A percentile compares a stretch with the other conserved stretches of the same genome.
Conservation (phyloP, 352 stramenopile genomes). For the Globisporangium lucens region DNA sequence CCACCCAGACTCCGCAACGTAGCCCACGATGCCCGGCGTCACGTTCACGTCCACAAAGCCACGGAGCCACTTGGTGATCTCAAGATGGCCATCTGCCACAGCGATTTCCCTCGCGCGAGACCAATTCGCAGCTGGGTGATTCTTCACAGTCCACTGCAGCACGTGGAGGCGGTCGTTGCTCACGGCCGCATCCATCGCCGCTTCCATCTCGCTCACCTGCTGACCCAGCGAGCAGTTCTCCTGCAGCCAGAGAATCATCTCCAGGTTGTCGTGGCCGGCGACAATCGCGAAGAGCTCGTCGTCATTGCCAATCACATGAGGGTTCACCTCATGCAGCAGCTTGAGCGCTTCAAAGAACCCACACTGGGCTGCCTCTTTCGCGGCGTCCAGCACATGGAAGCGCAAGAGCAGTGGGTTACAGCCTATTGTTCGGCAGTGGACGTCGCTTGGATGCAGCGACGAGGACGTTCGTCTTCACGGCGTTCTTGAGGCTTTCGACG, state of each 20-base stretch:
- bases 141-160: background rate
- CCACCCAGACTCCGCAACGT: background rate
- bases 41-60: background rate
- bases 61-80: background rate
- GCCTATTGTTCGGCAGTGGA: background rate
- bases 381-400: background rate
- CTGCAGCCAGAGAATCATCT: background rate
- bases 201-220: background rate
- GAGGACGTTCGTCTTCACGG: background rate
- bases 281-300: background rate
- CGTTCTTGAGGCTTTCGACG: background rate
- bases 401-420: background rate
- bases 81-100: background rate
- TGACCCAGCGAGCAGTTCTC: background rate
- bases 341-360: background rate
- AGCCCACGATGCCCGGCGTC: background rate
- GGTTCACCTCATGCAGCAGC: background rate
- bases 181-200: background rate
- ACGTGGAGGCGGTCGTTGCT: background rate
- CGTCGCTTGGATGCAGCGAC: background rate
- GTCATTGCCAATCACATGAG: background rate
- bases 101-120: background rate
- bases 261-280: background rate
- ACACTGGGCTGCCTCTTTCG: background rate
- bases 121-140: background rate